A percentile compares a stretch with the other conserved stretches of the same genome.
Evolutionary conservation across 306 rosid genomes (phyloP).

Genomic region (Quercus robur): DNA sequence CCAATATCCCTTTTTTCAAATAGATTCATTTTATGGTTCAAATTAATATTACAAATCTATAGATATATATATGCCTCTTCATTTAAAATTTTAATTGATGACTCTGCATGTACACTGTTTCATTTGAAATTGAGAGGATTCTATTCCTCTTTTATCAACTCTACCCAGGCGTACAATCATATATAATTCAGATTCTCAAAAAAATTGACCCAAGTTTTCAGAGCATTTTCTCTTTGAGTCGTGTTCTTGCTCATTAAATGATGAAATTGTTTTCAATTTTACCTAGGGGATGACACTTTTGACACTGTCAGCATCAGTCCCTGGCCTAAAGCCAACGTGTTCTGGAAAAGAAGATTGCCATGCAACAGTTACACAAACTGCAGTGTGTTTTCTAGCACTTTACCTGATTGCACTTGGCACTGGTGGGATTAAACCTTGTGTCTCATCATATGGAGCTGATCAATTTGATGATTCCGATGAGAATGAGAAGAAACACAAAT

Average conservation of each 20-base stretch:
- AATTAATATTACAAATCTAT: too few relatives aligned
- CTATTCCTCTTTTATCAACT: not conserved
- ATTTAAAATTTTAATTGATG: too few relatives aligned
- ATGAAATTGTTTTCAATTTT: not conserved
- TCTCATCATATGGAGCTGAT: slow-evolving; percentile 82
- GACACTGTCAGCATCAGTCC: slow-evolving; percentile 69
- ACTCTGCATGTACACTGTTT: too few relatives aligned
- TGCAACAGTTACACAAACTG: slow-evolving; percentile 42
- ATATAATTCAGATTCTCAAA: not conserved
- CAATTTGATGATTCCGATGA: slow-evolving; percentile 67
- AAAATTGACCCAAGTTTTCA: not conserved
- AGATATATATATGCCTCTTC: too few relatives aligned
- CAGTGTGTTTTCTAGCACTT: slow-evolving; percentile 48
- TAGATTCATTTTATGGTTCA: too few relatives aligned
- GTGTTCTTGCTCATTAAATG: not conserved
- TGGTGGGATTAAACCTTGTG: slow-evolving; percentile 85
- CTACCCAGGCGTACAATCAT: not conserved
- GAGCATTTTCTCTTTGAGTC: not conserved
- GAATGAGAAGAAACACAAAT: slow-evolving; percentile 55
- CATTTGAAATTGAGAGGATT: too few relatives aligned
- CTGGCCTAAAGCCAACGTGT: slow-evolving; percentile 66
- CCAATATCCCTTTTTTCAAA: not conserved
- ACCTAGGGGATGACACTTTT: slow-evolving; percentile 77
- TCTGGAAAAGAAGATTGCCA: slow-evolving; percentile 41
- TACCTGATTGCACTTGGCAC: slow-evolving; percentile 78